phyloP scores from a whole-genome alignment of 495 filamentous ascomycete species.

The Penicillium waksmanii region DNA sequence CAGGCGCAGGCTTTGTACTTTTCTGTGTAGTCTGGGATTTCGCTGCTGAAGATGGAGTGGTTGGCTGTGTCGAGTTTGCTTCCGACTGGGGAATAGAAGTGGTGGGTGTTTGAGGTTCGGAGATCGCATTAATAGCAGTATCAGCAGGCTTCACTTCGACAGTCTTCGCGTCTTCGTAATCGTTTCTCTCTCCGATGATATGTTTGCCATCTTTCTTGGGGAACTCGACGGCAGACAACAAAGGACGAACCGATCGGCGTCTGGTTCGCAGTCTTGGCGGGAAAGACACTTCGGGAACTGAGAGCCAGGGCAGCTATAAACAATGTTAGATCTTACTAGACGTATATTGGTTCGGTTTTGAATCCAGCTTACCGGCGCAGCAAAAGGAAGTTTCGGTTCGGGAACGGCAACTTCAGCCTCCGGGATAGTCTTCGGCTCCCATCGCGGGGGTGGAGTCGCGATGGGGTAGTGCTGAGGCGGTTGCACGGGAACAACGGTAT shows the following conservation, averaged over 20 bases:
- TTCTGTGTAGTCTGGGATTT: slow-evolving; percentile 48
- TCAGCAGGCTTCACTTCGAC: slow-evolving; percentile 23
- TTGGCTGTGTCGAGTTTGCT: slow-evolving; percentile 67
- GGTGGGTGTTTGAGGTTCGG: slow-evolving; percentile 67
- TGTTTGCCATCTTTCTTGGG: slow-evolving; percentile 46
- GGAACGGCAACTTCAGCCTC: neutral
- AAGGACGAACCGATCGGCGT: slow-evolving; percentile 43
- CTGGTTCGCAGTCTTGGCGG: slow-evolving; percentile 53
- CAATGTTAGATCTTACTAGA: slow-evolving; percentile 10
- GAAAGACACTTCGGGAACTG: slow-evolving; percentile 67
- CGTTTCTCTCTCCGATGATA: slow-evolving; percentile 25
- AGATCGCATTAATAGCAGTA: slow-evolving; percentile 39
- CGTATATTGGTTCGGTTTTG: neutral
- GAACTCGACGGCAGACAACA: slow-evolving; percentile 51
- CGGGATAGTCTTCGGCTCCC: slow-evolving; percentile 30
- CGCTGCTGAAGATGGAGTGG: slow-evolving; percentile 64
- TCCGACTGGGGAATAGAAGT: slow-evolving; percentile 71
- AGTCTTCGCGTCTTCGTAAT: slow-evolving; percentile 22
- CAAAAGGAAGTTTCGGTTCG: slow-evolving; percentile 51
- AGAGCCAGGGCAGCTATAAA: slow-evolving; percentile 79
- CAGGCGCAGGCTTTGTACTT: slow-evolving; percentile 51
- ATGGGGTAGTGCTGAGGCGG: slow-evolving; percentile 31
- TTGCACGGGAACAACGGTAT: slow-evolving; percentile 33
- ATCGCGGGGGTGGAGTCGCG: slow-evolving; percentile 35
- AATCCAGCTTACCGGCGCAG: slow-evolving; percentile 62